These are phyloP conservation scores for Escallonia rubra DNA, from an alignment of 129 eudicot species.

Conservation along the genomic window DNA sequence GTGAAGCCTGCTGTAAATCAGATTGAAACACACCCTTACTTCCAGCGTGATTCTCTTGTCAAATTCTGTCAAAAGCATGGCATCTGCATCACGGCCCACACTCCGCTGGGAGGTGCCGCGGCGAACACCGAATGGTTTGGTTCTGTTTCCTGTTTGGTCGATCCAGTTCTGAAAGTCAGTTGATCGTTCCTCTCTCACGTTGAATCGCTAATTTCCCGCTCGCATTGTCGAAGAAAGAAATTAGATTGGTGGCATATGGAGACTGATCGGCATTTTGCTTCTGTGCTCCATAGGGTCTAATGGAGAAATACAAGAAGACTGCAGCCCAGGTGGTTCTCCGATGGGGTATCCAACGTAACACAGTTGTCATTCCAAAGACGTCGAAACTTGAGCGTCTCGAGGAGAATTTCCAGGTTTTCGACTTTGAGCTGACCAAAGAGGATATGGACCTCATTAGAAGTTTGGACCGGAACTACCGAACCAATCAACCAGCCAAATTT, in stretches of 20 bases:
- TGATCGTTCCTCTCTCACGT: no score
- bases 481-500: slow-evolving; percentile 75
- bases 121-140: slow-evolving; percentile 90
- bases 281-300: slow-evolving; percentile 40
- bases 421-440: slow-evolving; percentile 70
- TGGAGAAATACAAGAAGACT: slow-evolving; percentile 72
- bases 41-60: slow-evolving; percentile 87
- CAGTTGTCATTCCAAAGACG: slow-evolving; percentile 80
- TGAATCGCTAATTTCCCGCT: no score
- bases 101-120: slow-evolving; percentile 77
- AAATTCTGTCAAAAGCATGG: slow-evolving; percentile 90
- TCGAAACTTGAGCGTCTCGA: slow-evolving; percentile 67
- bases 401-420: slow-evolving; percentile 66
- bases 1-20: slow-evolving; percentile 92
- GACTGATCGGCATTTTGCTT: no score
- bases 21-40: slow-evolving; percentile 88
- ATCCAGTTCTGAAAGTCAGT: slow-evolving; percentile 72
- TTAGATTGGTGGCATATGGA: no score
- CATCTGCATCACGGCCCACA: slow-evolving; percentile 76
- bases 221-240: no score
- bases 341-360: slow-evolving; percentile 87
- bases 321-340: slow-evolving; percentile 79
- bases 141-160: slow-evolving; percentile 82
- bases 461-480: slow-evolving; percentile 65
- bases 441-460: slow-evolving; percentile 74